Evolutionary conservation across 2,329 filamentous ascomycete species (phyloP).

Genomic region (Alternaria arbusti): DNA sequence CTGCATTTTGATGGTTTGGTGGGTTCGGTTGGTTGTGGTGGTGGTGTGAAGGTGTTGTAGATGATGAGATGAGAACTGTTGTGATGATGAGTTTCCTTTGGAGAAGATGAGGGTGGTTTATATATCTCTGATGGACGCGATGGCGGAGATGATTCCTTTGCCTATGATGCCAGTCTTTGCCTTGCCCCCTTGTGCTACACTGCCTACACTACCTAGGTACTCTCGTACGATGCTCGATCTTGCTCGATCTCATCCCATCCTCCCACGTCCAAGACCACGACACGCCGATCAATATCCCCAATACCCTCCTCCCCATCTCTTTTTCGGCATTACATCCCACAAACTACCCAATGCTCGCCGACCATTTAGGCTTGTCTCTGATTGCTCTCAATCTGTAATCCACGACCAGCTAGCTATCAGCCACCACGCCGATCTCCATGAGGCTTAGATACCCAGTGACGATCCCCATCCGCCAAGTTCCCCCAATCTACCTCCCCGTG

Average conservation of each 20-base stretch:
- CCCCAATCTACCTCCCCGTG: neutral
- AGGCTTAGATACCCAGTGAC: neutral
- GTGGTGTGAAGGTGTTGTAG: neutral
- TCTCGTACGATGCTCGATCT: neutral
- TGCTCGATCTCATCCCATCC: neutral
- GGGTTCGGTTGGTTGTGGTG: neutral
- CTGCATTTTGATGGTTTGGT: slow-evolving; percentile 15
- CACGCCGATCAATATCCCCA: neutral
- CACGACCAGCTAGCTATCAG: too few species aligned
- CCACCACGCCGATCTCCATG: neutral
- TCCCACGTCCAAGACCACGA: neutral
- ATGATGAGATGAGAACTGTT: neutral
- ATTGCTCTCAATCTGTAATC: too few species aligned
- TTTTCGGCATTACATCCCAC: neutral
- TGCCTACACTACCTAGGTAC: neutral
- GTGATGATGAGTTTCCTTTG: neutral
- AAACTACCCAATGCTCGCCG: neutral
- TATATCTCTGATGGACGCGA: neutral
- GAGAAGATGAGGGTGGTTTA: too few species aligned
- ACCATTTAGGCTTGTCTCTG: too few species aligned
- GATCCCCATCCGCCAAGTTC: neutral
- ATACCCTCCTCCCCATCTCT: neutral
- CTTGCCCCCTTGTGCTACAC: neutral
- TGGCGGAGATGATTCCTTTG: neutral
- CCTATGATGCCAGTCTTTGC: neutral